Evolutionary conservation across 176 grass and related monocot species (phyloP).

Genomic region (Pharus latifolius): DNA sequence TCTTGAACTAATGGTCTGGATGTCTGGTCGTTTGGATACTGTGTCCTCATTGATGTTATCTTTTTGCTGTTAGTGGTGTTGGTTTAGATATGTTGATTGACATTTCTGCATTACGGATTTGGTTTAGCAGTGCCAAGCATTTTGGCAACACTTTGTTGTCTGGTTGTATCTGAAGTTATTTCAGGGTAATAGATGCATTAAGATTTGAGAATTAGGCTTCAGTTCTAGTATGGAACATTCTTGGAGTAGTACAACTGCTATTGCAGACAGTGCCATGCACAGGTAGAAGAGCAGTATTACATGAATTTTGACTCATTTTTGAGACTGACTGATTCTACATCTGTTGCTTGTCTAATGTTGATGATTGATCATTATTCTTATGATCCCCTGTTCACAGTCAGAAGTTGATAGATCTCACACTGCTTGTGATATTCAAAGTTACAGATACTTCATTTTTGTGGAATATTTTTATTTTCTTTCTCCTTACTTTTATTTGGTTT

Average conservation of each 20-base stretch:
- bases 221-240: too few relatives aligned
- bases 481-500: constrained; percentile 8
- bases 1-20: too few relatives aligned
- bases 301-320: not conserved
- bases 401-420: not conserved
- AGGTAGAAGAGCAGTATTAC: not conserved
- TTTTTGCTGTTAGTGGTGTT: too few relatives aligned
- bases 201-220: too few relatives aligned
- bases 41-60: not conserved
- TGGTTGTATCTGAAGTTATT: not conserved
- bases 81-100: not conserved
- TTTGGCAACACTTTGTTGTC: not conserved
- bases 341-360: not conserved
- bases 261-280: not conserved
- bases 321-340: not conserved
- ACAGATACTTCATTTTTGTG: not conserved
- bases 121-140: not conserved
- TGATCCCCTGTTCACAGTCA: not conserved
- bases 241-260: too few relatives aligned
- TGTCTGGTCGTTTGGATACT: not conserved
- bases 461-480: not conserved
- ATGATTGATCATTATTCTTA: not conserved
- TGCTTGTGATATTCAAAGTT: not conserved
- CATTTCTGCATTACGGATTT: not conserved
- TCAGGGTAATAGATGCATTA: not conserved